A percentile compares a stretch with the other conserved stretches of the same genome.
These are phyloP conservation scores for Lasiodiplodia hormozganensis DNA, from an alignment of 2,329 filamentous ascomycete genomes.

Conservation along the genomic window DNA sequence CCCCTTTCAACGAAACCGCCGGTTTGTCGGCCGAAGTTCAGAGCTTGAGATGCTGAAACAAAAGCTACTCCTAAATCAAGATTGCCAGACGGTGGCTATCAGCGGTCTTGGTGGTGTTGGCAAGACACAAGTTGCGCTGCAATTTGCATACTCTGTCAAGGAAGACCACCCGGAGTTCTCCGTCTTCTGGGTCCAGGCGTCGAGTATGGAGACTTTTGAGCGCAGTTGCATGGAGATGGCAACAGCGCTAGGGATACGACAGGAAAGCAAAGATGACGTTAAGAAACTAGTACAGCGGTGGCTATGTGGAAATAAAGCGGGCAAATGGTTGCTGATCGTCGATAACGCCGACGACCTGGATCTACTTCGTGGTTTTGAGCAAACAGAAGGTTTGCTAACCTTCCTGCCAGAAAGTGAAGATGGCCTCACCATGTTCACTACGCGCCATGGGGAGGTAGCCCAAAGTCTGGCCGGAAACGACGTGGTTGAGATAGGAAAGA, in stretches of 20 bases:
- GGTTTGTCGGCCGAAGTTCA: conserved; percentile 37
- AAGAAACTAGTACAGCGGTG: conserved; percentile 36
- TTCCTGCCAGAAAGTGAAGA: conserved; percentile 32
- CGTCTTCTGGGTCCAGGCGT: conserved; percentile 37
- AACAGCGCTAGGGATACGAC: conserved; percentile 31
- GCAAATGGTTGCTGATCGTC: conserved; percentile 28
- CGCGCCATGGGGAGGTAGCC: conserved; percentile 31
- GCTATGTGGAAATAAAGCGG: conserved; percentile 33
- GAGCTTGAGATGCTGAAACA: conserved; percentile 39
- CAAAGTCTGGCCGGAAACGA: conserved; percentile 30
- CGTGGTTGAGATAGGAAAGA: conserved; percentile 31
- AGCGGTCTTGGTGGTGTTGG: conserved; percentile 41
- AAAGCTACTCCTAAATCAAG: conserved; percentile 35
- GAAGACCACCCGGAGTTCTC: conserved; percentile 32
- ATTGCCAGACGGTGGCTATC: conserved; percentile 38
- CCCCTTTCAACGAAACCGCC: conserved; percentile 38
- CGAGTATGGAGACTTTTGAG: conserved; percentile 36
- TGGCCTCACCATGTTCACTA: conserved; percentile 34
- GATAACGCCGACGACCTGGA: conserved; percentile 16
- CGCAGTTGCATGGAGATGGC: conserved; percentile 32
- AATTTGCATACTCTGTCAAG: conserved; percentile 39
- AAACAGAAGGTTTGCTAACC: conserved; percentile 30
- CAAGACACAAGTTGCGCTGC: conserved; percentile 43
- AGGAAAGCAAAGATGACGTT: conserved; percentile 34
- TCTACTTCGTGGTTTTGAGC: conserved; percentile 20